Conservation (phyloP, 208 protist genomes). For the Crithidia sp. region DNA sequence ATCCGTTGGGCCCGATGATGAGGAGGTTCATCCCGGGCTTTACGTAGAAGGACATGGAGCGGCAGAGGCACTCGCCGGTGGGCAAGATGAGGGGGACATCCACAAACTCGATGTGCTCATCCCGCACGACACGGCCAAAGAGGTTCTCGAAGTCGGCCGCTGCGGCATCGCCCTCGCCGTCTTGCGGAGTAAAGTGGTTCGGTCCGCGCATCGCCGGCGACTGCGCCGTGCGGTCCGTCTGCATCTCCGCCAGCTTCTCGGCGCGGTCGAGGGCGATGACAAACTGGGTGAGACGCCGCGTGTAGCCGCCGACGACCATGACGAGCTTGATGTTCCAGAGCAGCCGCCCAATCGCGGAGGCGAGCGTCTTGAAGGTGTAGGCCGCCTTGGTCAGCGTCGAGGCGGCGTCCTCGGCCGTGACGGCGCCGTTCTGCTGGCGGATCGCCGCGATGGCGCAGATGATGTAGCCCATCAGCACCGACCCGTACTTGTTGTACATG, state of each 20-base stretch:
- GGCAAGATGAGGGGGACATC: slow-evolving; percentile 74
- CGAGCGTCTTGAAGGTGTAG: slow-evolving; percentile 55
- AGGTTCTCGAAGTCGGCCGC: slow-evolving; percentile 17
- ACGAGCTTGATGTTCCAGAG: slow-evolving; percentile 55
- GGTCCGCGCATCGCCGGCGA: slow-evolving; percentile 18
- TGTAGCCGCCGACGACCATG: slow-evolving; percentile 60
- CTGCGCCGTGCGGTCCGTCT: slow-evolving; percentile 28
- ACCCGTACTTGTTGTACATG: slow-evolving; percentile 65
- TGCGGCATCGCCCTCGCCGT: slow-evolving; percentile 1
- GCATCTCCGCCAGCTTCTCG: slow-evolving; percentile 29
- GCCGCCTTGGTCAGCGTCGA: slow-evolving; percentile 28
- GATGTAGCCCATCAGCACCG: slow-evolving; percentile 50
- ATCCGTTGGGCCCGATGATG: slow-evolving; percentile 92
- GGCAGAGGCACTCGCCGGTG: slow-evolving; percentile 60
- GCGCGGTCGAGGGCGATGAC: slow-evolving; percentile 45
- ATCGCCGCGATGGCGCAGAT: slow-evolving; percentile 43
- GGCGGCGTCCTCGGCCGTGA: slow-evolving; percentile 10
- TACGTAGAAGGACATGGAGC: slow-evolving; percentile 75
- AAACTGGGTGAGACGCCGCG: slow-evolving; percentile 54
- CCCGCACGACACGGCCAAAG: slow-evolving; percentile 40
- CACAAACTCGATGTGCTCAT: slow-evolving; percentile 85
- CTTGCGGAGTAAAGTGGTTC: slow-evolving; percentile 6
- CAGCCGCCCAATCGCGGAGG: slow-evolving; percentile 45
- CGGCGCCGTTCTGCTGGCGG: slow-evolving; percentile 10
- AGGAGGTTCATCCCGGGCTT: slow-evolving; percentile 87